Base-by-base conservation (phyloP, 2,329 filamentous ascomycete species). In the Thyridium curvatum region DNA sequence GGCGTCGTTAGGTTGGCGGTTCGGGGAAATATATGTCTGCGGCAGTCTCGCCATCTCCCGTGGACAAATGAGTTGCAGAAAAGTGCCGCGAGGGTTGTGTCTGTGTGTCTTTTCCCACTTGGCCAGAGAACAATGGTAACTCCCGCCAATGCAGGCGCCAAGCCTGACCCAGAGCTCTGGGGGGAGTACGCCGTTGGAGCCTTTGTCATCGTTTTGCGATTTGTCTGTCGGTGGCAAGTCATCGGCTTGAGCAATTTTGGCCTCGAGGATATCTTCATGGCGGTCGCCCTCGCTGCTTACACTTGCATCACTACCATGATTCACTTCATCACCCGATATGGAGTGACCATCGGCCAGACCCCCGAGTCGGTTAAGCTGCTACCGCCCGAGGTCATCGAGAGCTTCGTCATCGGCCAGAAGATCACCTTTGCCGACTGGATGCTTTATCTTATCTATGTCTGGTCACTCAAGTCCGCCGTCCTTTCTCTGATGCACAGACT, bases 391-490 rank as follows among this genome's bases (percentile, higher is more conserved):
- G 21, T 18, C 17, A 16, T 32, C 13, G 16, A 17, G 10, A 18
- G 18, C 14, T 30, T 21, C 15, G 18, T 16, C 14, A 34, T 26
- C n/a, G 41, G 41, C 12, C 28, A 32, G 3, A 39, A 36, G 32
- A 9, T 40, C 16, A 16, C 35, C 8, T 40, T 36, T 15, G 18
- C 38, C 9, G 34, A 32, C 9, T 42, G 37, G 37, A 37, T 37
- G 26, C 17, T 37, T 16, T 42, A 42, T 16, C 31, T 42, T 17
- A 12, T 30, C 29, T 40, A 34, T 30, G 31, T 40, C 17, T 42
- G 37, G 41, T 18, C 26, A 15, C 30, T 42, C 5, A 42, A 42
- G 26, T 37, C 28, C 3, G 26, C 37, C 13, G 28, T 40, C 12
- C 37, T 42, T 10, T 17, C 33, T 12, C 21, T 42, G 28, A 40